phyloP scores from a whole-genome alignment of 805 yeast genomes.

The Dipodascopsis tothii region DNA sequence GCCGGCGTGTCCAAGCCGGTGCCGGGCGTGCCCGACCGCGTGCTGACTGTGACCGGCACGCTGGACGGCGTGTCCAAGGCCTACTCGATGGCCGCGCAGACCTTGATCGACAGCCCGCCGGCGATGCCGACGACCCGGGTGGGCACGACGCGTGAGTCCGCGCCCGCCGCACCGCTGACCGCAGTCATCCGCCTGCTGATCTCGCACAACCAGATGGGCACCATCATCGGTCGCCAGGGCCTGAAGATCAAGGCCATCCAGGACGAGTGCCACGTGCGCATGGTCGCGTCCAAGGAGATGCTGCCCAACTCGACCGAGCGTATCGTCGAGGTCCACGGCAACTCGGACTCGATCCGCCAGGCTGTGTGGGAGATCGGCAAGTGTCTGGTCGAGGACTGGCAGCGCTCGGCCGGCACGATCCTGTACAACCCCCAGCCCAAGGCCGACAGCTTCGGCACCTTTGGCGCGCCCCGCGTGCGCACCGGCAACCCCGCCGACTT shows the following conservation, averaged over 20 bases:
- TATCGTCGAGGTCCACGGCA: slow-evolving; percentile 79
- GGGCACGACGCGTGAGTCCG: slow-evolving; percentile 6
- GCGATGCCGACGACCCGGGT: slow-evolving; percentile 48
- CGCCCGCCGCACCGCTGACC: slow-evolving; percentile 31
- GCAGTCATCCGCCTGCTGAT: slow-evolving; percentile 61
- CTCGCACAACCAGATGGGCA: slow-evolving; percentile 81
- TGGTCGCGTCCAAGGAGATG: slow-evolving; percentile 81
- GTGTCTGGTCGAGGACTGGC: slow-evolving; percentile 68
- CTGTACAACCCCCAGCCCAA: slow-evolving; percentile 48
- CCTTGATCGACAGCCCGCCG: slow-evolving; percentile 49
- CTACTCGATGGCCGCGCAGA: slow-evolving; percentile 59
- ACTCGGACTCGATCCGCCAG: slow-evolving; percentile 52
- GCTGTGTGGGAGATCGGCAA: slow-evolving; percentile 55
- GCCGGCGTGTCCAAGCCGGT: slow-evolving; percentile 80
- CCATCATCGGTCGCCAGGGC: slow-evolving; percentile 81
- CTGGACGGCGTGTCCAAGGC: slow-evolving; percentile 61
- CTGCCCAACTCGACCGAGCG: slow-evolving; percentile 78
- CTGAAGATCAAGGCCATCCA: slow-evolving; percentile 71
- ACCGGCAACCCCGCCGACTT: slow-evolving; percentile 21
- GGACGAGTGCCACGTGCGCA: slow-evolving; percentile 58
- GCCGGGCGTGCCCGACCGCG: slow-evolving; percentile 75
- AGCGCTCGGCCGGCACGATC: slow-evolving; percentile 54
- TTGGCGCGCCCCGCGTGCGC: slow-evolving; percentile 7
- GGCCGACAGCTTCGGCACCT: slow-evolving; percentile 4
- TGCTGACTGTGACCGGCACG: slow-evolving; percentile 69